A percentile compares a stretch with the other conserved stretches of the same genome.
phyloP scores from a whole-genome alignment of 75 land plant species.

The Cupressus sempervirens region DNA sequence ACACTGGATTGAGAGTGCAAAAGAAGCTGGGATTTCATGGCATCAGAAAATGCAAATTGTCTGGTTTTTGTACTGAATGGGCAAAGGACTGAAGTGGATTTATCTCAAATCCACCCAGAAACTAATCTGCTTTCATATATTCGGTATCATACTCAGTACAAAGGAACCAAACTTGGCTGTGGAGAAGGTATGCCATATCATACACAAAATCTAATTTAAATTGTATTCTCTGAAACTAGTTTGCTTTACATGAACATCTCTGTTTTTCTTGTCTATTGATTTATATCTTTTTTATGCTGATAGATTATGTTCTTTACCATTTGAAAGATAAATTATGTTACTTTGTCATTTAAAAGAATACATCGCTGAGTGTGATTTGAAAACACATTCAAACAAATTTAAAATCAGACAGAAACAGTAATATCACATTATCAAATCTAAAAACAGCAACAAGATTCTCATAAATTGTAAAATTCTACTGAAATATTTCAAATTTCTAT shows the following conservation, averaged over 20 bases:
- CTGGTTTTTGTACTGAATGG: slow-evolving; percentile 78
- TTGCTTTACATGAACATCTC: not conserved
- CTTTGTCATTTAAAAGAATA: too few species aligned
- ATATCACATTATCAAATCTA: too few species aligned
- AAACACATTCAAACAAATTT: too few species aligned
- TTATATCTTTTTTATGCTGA: not conserved
- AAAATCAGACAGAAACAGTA: too few species aligned
- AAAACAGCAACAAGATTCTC: too few species aligned
- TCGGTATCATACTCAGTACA: slow-evolving; percentile 48
- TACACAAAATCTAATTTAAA: not conserved
- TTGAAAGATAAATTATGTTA: too few species aligned
- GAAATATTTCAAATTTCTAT: too few species aligned
- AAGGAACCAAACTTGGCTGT: slow-evolving; percentile 74
- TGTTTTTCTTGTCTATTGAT: not conserved
- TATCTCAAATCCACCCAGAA: slow-evolving; percentile 48
- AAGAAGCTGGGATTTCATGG: not conserved
- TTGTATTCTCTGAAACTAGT: not conserved
- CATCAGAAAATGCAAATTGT: not conserved
- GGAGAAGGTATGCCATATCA: slow-evolving; percentile 58
- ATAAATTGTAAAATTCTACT: too few species aligned
- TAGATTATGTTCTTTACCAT: too few species aligned
- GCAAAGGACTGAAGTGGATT: slow-evolving; percentile 40
- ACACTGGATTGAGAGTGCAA: not conserved
- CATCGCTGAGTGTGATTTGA: too few species aligned
- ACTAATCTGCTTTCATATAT: slow-evolving; percentile 72